Conservation (phyloP, 1,284 basidiomycete species). For the Marasmius tenuissimus region DNA sequence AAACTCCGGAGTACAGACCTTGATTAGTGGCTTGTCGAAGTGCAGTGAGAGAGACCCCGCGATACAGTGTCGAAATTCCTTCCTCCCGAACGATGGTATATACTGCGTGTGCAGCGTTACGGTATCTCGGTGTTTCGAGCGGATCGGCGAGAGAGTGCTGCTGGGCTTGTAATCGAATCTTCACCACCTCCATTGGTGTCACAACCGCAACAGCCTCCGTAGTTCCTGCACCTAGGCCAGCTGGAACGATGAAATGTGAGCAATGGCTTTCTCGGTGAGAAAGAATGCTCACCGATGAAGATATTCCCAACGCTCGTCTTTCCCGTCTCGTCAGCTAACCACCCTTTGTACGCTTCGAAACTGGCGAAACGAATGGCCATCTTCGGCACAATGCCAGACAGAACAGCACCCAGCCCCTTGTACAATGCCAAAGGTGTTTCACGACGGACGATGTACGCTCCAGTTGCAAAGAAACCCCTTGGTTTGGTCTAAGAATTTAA, state of each 20-base stretch:
- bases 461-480: conserved; percentile 93
- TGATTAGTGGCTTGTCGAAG: conserved; percentile 98
- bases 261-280: background rate
- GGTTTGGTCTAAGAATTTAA: conserved; percentile 73
- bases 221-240: conserved; percentile 91
- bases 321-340: conserved; percentile 79
- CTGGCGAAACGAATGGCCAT: conserved; percentile 99
- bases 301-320: conserved; percentile 75
- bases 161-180: conserved; percentile 98
- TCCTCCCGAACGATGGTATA: conserved; percentile 96
- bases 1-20: conserved; percentile 46
- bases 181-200: conserved; percentile 99
- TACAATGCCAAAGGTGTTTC: conserved; percentile 97
- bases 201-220: conserved; percentile 95
- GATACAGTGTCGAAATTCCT: conserved; percentile 83
- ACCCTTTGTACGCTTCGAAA: conserved; percentile 93
- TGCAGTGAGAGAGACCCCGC: conserved; percentile 93
- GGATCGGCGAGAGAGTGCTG: conserved; percentile 98
- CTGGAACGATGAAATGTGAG: conserved; percentile 36
- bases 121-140: conserved; percentile 89
- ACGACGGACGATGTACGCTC: conserved; percentile 83
- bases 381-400: conserved; percentile 97
- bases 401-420: conserved; percentile 98
- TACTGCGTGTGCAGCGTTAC: conserved; percentile 95
- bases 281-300: conserved; percentile 63